A percentile compares a stretch with the other conserved stretches of the same genome.
These are phyloP conservation scores for Themeda triandra DNA, from an alignment of 176 grass and related monocot genomes.

Conservation along the genomic window DNA sequence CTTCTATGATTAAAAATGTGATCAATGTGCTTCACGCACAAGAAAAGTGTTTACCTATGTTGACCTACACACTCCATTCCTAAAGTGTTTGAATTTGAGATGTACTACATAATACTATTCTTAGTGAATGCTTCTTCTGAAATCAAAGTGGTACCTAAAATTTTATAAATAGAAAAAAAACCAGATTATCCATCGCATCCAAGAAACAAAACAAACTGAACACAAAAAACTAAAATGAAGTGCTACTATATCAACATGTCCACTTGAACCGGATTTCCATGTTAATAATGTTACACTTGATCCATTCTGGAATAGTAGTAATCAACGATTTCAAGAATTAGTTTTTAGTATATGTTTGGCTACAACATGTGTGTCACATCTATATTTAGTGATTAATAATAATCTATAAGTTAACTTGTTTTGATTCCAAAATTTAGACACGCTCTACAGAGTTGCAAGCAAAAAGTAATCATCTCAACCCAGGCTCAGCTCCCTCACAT, in stretches of 20 bases:
- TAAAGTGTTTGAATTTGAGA: not conserved
- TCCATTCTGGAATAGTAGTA: not conserved
- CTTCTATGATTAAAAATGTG: not conserved
- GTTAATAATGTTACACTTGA: not conserved
- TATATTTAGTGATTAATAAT: not conserved
- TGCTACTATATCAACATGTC: not conserved
- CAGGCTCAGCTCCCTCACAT: too few species aligned
- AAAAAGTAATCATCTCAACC: too few species aligned
- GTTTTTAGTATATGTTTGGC: not conserved
- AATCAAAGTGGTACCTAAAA: not conserved
- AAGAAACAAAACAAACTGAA: not conserved
- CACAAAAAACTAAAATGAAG: not conserved
- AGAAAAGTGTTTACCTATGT: not conserved
- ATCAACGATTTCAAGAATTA: not conserved
- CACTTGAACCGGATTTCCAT: not conserved
- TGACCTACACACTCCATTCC: not conserved
- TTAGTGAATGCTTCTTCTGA: not conserved
- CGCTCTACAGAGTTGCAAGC: too few species aligned
- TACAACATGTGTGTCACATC: not conserved
- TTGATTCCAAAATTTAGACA: too few species aligned
- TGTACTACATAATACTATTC: not conserved
- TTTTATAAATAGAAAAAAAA: not conserved
- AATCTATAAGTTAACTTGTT: too few species aligned
- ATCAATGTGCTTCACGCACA: conserved; percentile 6
- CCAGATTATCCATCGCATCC: not conserved